These are phyloP conservation scores for Scedosporium minutisporum DNA, from an alignment of 2,329 filamentous ascomycete species.

Conservation along the genomic window DNA sequence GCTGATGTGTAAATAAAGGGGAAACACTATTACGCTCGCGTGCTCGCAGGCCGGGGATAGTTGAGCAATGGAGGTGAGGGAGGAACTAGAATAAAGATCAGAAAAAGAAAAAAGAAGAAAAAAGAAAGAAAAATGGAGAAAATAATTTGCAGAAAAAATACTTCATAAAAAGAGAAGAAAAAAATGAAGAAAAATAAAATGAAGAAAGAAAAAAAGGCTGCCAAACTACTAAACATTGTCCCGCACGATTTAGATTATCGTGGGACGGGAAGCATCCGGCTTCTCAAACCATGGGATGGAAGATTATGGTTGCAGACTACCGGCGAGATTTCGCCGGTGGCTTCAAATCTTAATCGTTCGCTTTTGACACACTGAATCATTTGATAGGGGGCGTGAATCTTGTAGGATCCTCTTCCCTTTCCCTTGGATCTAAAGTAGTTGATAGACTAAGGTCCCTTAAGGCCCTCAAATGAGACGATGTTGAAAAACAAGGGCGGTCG, in stretches of 20 bases:
- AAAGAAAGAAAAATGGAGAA: background rate
- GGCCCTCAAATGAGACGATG: background rate
- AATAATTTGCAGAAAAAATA: background rate
- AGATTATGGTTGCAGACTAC: background rate
- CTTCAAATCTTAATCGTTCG: background rate
- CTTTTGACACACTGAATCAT: background rate
- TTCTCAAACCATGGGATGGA: background rate
- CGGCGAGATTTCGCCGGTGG: background rate
- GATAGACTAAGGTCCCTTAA: background rate
- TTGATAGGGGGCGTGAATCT: background rate
- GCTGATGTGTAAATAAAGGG: background rate
- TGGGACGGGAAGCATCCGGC: background rate
- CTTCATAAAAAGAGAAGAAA: too few species aligned
- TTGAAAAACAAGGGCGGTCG: background rate
- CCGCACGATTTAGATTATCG: background rate
- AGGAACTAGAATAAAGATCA: background rate
- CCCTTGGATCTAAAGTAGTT: too few species aligned
- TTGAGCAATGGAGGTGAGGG: background rate
- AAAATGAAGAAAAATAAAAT: background rate
- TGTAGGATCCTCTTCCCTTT: background rate
- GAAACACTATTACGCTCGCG: background rate
- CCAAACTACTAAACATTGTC: background rate
- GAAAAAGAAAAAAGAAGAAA: background rate
- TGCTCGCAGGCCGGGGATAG: background rate
- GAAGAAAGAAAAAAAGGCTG: background rate